Percentiles rank a stretch among this genome's conserved stretches.
phyloP scores from a whole-genome alignment of 306 rosid genomes.

The Prunus kanzakura region DNA sequence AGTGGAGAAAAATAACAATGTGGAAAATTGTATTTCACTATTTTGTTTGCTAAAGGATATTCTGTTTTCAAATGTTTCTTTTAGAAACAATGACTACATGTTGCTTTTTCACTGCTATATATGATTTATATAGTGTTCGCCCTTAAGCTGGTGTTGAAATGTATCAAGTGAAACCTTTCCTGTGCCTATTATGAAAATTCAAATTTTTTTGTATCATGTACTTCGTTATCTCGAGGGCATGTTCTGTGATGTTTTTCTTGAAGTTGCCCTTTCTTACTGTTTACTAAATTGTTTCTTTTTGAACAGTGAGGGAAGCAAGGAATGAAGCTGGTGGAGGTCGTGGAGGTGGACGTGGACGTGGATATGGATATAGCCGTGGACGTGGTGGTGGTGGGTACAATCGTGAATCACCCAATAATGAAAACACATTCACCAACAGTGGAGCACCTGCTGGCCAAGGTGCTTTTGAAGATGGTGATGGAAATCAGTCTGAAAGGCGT shows the following conservation, averaged over 20 bases:
- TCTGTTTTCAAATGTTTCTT: not conserved
- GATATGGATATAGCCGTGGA: constrained; percentile 39
- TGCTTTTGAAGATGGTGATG: constrained; percentile 67
- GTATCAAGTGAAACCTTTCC: not conserved
- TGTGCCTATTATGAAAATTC: not conserved
- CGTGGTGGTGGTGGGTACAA: constrained; percentile 48
- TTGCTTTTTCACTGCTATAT: not conserved
- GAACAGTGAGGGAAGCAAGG: constrained; percentile 73
- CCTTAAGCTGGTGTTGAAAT: not conserved
- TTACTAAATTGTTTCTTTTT: not conserved
- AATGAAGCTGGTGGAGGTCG: constrained; percentile 49
- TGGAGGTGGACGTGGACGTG: constrained; percentile 69
- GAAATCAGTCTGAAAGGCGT: constrained; percentile 52
- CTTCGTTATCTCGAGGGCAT: not conserved
- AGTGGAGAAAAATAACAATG: not conserved
- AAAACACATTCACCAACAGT: constrained; percentile 36
- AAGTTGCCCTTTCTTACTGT: not conserved
- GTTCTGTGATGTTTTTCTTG: not conserved
- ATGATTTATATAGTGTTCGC: not conserved
- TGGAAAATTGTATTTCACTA: not conserved
- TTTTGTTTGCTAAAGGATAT: not conserved
- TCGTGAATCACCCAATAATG: constrained; percentile 46
- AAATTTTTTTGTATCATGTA: not conserved
- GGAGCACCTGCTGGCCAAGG: constrained; percentile 44
- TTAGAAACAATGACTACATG: not conserved